Evolutionary conservation across 306 rosid genomes (phyloP).

Genomic region (Cotoneaster glaucophyllus): DNA sequence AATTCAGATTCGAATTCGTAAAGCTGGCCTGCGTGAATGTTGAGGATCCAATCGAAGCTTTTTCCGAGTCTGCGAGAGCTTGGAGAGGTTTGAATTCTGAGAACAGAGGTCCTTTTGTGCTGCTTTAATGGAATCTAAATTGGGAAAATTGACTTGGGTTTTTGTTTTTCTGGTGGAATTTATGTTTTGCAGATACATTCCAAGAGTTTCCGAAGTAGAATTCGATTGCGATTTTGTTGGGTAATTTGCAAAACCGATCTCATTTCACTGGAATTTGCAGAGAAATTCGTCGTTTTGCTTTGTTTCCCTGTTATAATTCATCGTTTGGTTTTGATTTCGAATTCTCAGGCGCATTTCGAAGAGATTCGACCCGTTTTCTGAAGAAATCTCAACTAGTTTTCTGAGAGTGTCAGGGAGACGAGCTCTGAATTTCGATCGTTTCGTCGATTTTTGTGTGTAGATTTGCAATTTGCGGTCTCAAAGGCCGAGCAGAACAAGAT

Average conservation of each 20-base stretch:
- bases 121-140: background rate
- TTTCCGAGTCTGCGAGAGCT: background rate
- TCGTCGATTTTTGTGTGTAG: conserved; percentile 20
- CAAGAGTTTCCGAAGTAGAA: conserved; percentile 9
- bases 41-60: conserved; percentile 42
- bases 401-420: conserved; percentile 23
- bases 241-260: conserved; percentile 16
- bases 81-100: conserved; percentile 25
- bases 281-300: conserved; percentile 15
- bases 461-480: conserved; percentile 32
- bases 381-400: conserved; percentile 20
- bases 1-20: conserved; percentile 13
- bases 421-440: conserved; percentile 31
- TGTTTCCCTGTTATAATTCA: conserved; percentile 4
- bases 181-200: conserved; percentile 24
- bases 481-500: background rate
- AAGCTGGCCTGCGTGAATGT: conserved; percentile 29
- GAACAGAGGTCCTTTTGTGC: conserved; percentile 14
- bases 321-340: conserved; percentile 1
- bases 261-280: conserved; percentile 19
- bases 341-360: conserved; percentile 36
- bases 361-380: conserved; percentile 16
- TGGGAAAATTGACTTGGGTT: background rate
- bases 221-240: conserved; percentile 3
- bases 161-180: conserved; percentile 8